A percentile compares a stretch with the other conserved stretches of the same genome.
These are phyloP conservation scores for Phytophthora cactorum DNA, from an alignment of 352 stramenopile genomes.

Conservation along the genomic window DNA sequence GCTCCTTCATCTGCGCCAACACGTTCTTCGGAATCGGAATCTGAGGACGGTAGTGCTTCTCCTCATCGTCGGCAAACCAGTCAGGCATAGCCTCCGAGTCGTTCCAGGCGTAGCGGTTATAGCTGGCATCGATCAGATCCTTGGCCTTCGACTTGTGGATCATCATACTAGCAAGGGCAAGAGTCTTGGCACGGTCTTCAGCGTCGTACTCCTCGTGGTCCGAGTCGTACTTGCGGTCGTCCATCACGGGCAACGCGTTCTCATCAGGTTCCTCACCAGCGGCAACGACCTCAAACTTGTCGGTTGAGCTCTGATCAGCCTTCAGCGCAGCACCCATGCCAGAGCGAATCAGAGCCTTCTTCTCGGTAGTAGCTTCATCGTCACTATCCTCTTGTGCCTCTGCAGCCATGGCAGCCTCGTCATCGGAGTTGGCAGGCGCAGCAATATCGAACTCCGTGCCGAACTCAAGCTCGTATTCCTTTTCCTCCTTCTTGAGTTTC, in stretches of 20 bases:
- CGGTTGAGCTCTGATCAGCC: constrained; percentile 17
- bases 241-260: constrained; percentile 59
- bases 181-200: constrained; percentile 95
- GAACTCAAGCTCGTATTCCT: constrained; percentile 85
- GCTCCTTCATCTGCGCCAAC: constrained; percentile 98
- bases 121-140: constrained; percentile 98
- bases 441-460: constrained; percentile 74
- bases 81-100: constrained; percentile 95
- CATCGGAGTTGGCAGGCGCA: constrained; percentile 46
- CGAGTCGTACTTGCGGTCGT: constrained; percentile 95
- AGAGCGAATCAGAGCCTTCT: constrained; percentile 85
- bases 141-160: constrained; percentile 97
- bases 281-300: constrained; percentile 58
- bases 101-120: constrained; percentile 99
- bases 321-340: constrained; percentile 81
- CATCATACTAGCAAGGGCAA: constrained; percentile 99
- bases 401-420: constrained; percentile 46
- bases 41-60: constrained; percentile 98
- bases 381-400: constrained; percentile 56
- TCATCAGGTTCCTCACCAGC: constrained; percentile 59
- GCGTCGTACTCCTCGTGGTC: constrained; percentile 98
- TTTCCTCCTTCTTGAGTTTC: constrained; percentile 85
- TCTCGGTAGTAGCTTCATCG: constrained; percentile 64
- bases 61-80: constrained; percentile 98
- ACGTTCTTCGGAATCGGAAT: constrained; percentile 96